These are phyloP conservation scores for Suillus subalutaceus DNA, from an alignment of 768 basidiomycete species.

Conservation along the genomic window DNA sequence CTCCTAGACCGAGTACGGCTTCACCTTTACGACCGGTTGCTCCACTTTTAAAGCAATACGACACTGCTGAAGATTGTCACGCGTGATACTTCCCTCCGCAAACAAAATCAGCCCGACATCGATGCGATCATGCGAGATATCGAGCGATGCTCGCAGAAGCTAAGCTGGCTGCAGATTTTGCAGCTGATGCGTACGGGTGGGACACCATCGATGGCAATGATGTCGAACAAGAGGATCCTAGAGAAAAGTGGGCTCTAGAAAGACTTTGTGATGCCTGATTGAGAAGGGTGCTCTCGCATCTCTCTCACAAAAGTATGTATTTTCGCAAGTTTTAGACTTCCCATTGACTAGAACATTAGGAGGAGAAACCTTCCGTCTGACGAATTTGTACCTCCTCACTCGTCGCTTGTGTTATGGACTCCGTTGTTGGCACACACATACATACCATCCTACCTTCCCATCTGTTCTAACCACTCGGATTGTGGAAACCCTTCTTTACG, in stretches of 20 bases:
- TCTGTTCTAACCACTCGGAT: slow-evolving; percentile 51
- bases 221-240: slow-evolving; percentile 46
- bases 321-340: not conserved
- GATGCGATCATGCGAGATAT: slow-evolving; percentile 56
- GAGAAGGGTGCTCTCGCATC: slow-evolving; percentile 81
- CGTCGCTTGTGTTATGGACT: slow-evolving; percentile 64
- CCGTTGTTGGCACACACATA: slow-evolving; percentile 63
- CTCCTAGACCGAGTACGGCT: slow-evolving; percentile 34
- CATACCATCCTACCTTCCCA: slow-evolving; percentile 59
- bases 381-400: slow-evolving; percentile 50
- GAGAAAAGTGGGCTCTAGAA: slow-evolving; percentile 71
- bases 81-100: slow-evolving; percentile 64
- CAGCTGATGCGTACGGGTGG: slow-evolving; percentile 53
- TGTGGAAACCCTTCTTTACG: slow-evolving; percentile 36
- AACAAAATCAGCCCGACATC: slow-evolving; percentile 53
- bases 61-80: slow-evolving; percentile 58
- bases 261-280: slow-evolving; percentile 65
- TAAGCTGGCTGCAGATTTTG: slow-evolving; percentile 58
- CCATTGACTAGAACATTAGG: slow-evolving; percentile 38
- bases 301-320: slow-evolving; percentile 74
- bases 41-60: slow-evolving; percentile 73
- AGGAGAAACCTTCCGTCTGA: slow-evolving; percentile 52
- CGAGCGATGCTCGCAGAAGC: slow-evolving; percentile 80
- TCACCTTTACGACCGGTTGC: slow-evolving; percentile 55
- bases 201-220: slow-evolving; percentile 27